These are phyloP conservation scores for Musa acuminata DNA, from an alignment of 176 grass and related monocot species.

Conservation along the genomic window DNA sequence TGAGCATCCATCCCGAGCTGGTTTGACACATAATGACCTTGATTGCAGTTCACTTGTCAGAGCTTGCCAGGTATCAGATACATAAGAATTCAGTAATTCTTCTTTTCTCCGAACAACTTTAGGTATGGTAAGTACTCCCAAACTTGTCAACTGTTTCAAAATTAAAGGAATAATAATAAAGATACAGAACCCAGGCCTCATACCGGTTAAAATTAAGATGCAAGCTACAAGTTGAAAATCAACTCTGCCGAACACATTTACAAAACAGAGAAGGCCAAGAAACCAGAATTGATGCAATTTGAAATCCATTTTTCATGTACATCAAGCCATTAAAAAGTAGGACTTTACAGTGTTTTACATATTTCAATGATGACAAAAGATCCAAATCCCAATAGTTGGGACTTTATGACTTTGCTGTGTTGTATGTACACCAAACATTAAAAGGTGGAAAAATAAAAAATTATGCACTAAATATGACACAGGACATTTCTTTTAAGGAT, in stretches of 20 bases:
- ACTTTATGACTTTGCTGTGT: no score
- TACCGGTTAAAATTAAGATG: neutral
- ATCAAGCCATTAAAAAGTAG: neutral
- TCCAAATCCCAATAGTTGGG: no score
- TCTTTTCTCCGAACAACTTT: constrained; percentile 59
- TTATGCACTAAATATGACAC: neutral
- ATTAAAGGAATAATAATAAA: neutral
- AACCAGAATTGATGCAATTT: neutral
- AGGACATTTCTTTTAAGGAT: neutral
- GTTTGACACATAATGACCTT: constrained; percentile 82
- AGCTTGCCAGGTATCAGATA: constrained; percentile 50
- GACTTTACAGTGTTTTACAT: no score
- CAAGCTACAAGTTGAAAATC: neutral
- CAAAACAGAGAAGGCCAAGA: neutral
- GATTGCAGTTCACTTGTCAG: constrained; percentile 44
- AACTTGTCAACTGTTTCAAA: constrained; percentile 40
- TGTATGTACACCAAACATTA: neutral
- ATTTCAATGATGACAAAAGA: no score
- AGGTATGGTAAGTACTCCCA: constrained; percentile 72
- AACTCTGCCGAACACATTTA: neutral
- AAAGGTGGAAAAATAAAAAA: neutral
- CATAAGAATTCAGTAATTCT: constrained; percentile 39
- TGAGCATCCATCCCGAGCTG: constrained; percentile 85
- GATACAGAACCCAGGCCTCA: neutral
- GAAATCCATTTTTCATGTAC: neutral